A percentile compares a stretch with the other conserved stretches of the same genome.
phyloP scores from a whole-genome alignment of 2,329 filamentous ascomycete species.

The Ciborinia camelliae region DNA sequence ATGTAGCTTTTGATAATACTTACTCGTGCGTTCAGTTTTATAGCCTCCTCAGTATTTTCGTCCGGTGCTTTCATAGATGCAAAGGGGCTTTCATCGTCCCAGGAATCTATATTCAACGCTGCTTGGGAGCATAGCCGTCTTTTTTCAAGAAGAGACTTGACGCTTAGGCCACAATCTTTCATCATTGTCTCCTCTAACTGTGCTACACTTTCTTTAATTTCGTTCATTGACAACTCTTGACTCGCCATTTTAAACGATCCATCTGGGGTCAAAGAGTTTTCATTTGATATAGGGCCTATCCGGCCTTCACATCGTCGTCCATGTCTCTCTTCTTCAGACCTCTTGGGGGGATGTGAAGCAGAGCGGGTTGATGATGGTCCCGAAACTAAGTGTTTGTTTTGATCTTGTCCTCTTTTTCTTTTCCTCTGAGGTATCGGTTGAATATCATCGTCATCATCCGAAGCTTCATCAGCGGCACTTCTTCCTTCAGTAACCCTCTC shows the following conservation, averaged over 20 bases:
- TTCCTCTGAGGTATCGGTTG: background rate
- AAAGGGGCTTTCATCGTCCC: conserved; percentile 29
- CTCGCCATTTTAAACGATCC: background rate
- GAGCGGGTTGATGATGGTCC: background rate
- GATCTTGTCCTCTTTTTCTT: background rate
- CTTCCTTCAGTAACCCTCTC: background rate
- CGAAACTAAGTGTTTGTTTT: background rate
- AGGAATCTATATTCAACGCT: conserved; percentile 2
- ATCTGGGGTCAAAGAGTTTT: background rate
- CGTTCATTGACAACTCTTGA: background rate
- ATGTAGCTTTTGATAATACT: background rate
- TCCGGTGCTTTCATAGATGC: conserved; percentile 22
- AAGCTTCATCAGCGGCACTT: background rate
- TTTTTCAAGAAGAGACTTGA: background rate
- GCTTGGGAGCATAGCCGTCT: background rate
- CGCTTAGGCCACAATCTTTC: background rate
- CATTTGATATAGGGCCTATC: background rate
- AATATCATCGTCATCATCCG: background rate
- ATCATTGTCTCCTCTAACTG: background rate
- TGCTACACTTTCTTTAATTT: background rate
- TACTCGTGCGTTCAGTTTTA: conserved; percentile 20
- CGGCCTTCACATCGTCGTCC: background rate
- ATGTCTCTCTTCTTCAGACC: background rate
- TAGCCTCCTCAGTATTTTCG: conserved; percentile 10
- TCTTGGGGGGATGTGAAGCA: background rate